Evolutionary conservation across 106 monocot genomes (phyloP), one percentile per base, ranked within the genome.

Genomic region (Amphibolis antarctica): DNA sequence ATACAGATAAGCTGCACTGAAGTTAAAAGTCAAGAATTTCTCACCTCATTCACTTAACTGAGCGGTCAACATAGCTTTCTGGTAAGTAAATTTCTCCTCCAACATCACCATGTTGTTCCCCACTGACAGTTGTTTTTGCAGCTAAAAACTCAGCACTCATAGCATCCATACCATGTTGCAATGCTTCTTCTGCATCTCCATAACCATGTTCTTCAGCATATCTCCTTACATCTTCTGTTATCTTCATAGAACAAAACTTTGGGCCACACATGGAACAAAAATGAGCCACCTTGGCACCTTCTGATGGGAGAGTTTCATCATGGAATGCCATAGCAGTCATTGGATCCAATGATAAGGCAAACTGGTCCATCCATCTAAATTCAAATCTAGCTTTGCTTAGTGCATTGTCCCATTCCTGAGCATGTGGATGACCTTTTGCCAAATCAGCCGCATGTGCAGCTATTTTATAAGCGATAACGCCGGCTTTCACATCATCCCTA

Each of bases 221-320:
- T 61, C 79, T 98, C 55, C 96, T 73, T 4, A 98, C 82, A 76
- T 98, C 96, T 71, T 96, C 96, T 25, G 96, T 96, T 49, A 96
- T 90, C 63, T 90, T 90, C 96, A 98, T 98, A 27, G 90, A 90
- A 67, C 96, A 98, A 65, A 90, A 98, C 44, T 98, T 98, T 45
- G 90, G 96, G 28, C 96, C 90, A 70, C 96, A 98, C 96, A 98
- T 98, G 17, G 86, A 86, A 61, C 96, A 98, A 76, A 98, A 98
- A 79, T 98, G 96, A 55, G 96, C 96, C 12, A 89, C 80, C 71
- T 96, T 96, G 12, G 90, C 89, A 56, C 90, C 90, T 43, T 98
- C 96, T 66, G 86, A 73, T 36, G 96, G 96, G 59, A 98, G 82
- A 0, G 84, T 85, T 62, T 98, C 96, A 68, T 98, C 96, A 78